Conservation (phyloP, 2,329 filamentous ascomycete species). For the Ophiostoma ulmi region DNA sequence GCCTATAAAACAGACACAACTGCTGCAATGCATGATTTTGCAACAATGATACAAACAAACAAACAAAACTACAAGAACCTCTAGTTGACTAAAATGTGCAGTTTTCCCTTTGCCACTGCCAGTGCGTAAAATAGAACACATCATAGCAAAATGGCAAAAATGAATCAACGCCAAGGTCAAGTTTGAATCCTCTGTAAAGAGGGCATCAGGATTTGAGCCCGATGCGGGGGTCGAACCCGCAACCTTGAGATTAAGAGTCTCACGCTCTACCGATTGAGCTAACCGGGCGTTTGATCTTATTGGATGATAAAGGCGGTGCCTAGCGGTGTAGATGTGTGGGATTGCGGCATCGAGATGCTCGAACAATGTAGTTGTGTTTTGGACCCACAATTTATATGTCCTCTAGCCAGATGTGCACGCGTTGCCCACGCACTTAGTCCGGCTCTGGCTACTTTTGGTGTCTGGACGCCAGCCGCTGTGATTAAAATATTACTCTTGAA, state of each 20-base stretch:
- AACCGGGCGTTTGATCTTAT: constrained; percentile 42
- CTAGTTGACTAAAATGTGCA: no score
- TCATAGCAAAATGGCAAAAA: not conserved
- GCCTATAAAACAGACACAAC: no score
- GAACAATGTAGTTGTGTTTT: not conserved
- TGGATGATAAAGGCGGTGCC: not conserved
- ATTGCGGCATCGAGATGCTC: not conserved
- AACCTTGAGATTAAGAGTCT: constrained; percentile 55
- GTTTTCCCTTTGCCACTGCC: not conserved
- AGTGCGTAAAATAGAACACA: not conserved
- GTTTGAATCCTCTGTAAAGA: constrained; percentile 16
- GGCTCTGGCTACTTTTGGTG: not conserved
- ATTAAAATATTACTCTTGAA: not conserved
- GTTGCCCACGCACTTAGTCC: not conserved
- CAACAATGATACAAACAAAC: not conserved
- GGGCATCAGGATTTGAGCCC: constrained; percentile 41
- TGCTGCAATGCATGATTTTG: no score
- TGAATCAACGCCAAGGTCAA: constrained; percentile 10
- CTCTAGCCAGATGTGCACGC: not conserved
- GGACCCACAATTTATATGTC: no score
- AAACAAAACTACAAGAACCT: not conserved
- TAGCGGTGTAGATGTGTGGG: not conserved
- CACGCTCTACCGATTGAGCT: constrained; percentile 69
- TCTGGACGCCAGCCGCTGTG: not conserved
- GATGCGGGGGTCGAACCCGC: constrained; percentile 43